Evolutionary conservation across 2,329 filamentous ascomycete species (phyloP), one percentile per base, ranked within the genome.

Genomic region (Fusarium musae): DNA sequence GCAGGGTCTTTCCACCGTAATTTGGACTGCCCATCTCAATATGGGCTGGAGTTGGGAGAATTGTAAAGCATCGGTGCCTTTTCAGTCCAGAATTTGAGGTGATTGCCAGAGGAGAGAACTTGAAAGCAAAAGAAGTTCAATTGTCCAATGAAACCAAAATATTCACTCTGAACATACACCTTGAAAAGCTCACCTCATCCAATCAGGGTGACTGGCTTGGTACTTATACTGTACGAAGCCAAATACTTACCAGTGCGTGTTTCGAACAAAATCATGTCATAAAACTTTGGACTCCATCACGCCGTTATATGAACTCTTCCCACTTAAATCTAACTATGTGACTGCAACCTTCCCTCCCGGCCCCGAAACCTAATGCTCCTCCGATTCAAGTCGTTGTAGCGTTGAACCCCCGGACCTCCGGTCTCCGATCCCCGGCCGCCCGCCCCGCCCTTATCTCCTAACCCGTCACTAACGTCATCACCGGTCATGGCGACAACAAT

Each of bases 391-490:
- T 56, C 62, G 54, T 11, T 30, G 30, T 30, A 10, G 32, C 32
- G 49, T 16, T 63, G 54, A 49, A 19, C n/a, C 42, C 28, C 67
- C 70, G 59, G 56, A 52, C 43, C 50, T 64, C 67, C 44, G 44
- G 62, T 32, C 61, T 70, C 50, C 34, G 42, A 44, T 43, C 59
- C 63, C 66, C 67, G 62, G 12, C 32, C 32, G 7, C 59, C 63
- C 70, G 63, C 54, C 67, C 70, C 63, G 54, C n/a, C 34, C 39
- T 53, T 59, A 59, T 65, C 58, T 46, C 39, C 50, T 23, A 65
- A 56, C 40, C 37, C 49, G 59, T 70, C 70, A 59, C 66, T 19
- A 69, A 72, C 67, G 59, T 70, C 62, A 67, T 59, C 57, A 32
- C 44, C 43, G 21, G n/a, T 54, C 39, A 73, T 66, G 43, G 59